phyloP scores from a whole-genome alignment of 2,329 filamentous ascomycete species.

The Aspergillus ochraceoroseus region DNA sequence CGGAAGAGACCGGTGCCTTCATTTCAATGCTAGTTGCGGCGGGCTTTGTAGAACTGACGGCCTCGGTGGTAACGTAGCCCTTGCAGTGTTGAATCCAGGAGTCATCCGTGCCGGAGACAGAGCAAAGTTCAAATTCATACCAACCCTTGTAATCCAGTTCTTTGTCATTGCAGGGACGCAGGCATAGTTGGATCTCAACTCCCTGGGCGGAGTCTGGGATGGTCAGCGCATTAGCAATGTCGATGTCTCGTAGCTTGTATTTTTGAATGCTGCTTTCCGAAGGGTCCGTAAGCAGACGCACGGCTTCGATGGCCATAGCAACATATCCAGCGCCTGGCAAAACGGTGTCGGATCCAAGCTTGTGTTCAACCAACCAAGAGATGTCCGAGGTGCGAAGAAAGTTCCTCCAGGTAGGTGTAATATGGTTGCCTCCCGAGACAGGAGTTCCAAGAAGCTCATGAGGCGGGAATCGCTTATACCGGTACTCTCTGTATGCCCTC shows the following conservation, averaged over 20 bases:
- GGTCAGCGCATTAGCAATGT: conserved; percentile 24
- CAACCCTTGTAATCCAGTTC: too few relatives aligned
- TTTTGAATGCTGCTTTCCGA: too few relatives aligned
- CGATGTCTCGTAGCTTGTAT: conserved; percentile 19
- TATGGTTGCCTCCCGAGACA: not conserved
- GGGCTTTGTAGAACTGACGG: not conserved
- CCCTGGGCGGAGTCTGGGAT: conserved; percentile 18
- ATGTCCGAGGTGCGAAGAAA: conserved; percentile 1
- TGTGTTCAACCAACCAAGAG: conserved; percentile 46
- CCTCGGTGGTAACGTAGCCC: conserved; percentile 14
- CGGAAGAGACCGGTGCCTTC: too few relatives aligned
- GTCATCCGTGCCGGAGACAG: conserved; percentile 19
- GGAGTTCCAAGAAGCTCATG: conserved; percentile 19
- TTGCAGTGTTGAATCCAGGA: conserved; percentile 27
- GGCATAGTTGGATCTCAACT: conserved; percentile 18
- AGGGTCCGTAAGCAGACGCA: conserved; percentile 1
- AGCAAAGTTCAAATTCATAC: conserved; percentile 22
- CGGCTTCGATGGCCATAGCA: conserved; percentile 17
- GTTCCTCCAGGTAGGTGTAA: too few relatives aligned
- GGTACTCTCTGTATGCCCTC: conserved; percentile 5
- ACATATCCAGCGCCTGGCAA: conserved; percentile 20
- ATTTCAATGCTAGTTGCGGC: not conserved
- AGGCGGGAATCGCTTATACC: conserved; percentile 1
- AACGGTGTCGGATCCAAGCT: conserved; percentile 14
- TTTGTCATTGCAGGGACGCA: conserved; percentile 6